phyloP scores from a whole-genome alignment of 2,329 filamentous ascomycete genomes.

The Xylaria polymorpha region DNA sequence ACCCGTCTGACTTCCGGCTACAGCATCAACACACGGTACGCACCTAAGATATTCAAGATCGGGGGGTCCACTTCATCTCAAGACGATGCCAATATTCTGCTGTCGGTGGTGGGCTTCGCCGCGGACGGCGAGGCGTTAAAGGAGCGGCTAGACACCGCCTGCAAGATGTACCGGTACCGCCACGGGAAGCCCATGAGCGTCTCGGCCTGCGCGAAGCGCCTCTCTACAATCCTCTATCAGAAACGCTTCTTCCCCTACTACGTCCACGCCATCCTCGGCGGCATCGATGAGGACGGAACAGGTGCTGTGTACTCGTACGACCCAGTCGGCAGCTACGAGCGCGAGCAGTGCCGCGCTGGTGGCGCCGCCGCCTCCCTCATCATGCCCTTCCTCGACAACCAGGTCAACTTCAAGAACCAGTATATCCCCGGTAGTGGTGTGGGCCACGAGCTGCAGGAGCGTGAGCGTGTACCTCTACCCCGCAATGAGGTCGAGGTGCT shows the following conservation, averaged over 20 bases:
- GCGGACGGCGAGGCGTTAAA: conserved; percentile 94
- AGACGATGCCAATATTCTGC: conserved; percentile 84
- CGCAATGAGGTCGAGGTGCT: conserved; percentile 82
- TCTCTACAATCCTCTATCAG: conserved; percentile 94
- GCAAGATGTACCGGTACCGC: conserved; percentile 99
- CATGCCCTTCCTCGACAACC: conserved; percentile 99
- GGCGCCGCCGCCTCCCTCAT: conserved; percentile 94
- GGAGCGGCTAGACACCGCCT: conserved; percentile 91
- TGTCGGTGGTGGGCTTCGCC: conserved; percentile 95
- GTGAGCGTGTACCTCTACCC: conserved; percentile 76
- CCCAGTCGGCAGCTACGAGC: conserved; percentile 96
- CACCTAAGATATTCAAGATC: conserved; percentile 97
- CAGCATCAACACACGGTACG: conserved; percentile 97
- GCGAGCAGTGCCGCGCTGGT: conserved; percentile 93
- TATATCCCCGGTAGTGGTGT: conserved; percentile 87
- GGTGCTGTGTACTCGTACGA: conserved; percentile 98
- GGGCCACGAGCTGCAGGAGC: conserved; percentile 82
- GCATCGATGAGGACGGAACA: conserved; percentile 92
- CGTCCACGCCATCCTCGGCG: conserved; percentile 91
- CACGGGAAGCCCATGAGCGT: conserved; percentile 97
- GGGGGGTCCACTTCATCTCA: conserved; percentile 89
- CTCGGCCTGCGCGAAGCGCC: conserved; percentile 91
- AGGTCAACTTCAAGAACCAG: conserved; percentile 99
- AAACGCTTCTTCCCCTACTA: conserved; percentile 99
- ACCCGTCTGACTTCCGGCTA: conserved; percentile 95